Conservation (phyloP, 2,329 filamentous ascomycete species). For the Botrytis pseudocinerea region DNA sequence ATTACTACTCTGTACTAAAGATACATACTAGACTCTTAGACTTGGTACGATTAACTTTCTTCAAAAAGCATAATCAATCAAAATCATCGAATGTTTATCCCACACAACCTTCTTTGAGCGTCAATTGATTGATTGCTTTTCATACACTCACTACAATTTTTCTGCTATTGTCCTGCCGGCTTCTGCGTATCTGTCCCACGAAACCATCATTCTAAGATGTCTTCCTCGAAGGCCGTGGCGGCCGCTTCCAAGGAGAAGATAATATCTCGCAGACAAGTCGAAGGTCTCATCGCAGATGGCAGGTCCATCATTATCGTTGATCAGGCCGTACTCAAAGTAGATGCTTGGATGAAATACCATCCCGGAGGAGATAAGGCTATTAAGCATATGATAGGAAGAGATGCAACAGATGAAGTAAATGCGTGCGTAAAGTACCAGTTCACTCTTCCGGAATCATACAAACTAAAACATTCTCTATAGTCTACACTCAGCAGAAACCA, state of each 20-base stretch:
- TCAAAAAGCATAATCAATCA: not conserved
- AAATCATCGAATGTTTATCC: not conserved
- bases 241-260: conserved; percentile 37
- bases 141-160: not conserved
- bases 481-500: conserved; percentile 78
- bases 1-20: not conserved
- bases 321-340: conserved; percentile 78
- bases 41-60: not conserved
- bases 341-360: conserved; percentile 86
- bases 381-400: conserved; percentile 86
- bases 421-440: conserved; percentile 58
- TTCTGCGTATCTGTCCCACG: not conserved
- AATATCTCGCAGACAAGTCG: conserved; percentile 66
- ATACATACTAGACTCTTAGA: not conserved
- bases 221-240: conserved; percentile 24
- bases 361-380: conserved; percentile 92
- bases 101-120: not conserved
- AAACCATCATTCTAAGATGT: conserved; percentile 6
- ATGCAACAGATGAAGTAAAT: conserved; percentile 92
- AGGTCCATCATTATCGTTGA: conserved; percentile 79
- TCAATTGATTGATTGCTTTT: conserved; percentile 12
- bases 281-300: conserved; percentile 81
- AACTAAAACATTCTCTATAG: conserved; percentile 47
- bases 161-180: not conserved
- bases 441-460: not conserved